A percentile compares a stretch with the other conserved stretches of the same genome.
These are phyloP conservation scores for Quercus wislizeni DNA, from an alignment of 306 rosid species.

Conservation along the genomic window DNA sequence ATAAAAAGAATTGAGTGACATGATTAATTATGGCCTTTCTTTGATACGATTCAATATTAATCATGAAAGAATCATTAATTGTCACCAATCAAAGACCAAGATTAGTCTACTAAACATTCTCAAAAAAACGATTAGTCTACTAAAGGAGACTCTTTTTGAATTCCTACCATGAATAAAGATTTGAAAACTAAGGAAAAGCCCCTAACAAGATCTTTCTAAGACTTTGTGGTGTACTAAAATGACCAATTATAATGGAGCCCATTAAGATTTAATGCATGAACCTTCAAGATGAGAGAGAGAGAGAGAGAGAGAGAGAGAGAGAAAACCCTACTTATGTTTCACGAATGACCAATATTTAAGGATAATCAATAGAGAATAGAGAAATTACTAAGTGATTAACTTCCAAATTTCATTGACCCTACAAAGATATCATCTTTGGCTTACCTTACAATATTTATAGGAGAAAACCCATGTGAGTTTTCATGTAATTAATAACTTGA, in stretches of 20 bases:
- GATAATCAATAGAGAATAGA: too few species aligned
- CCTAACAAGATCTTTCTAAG: neutral
- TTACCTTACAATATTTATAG: neutral
- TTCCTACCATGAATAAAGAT: neutral
- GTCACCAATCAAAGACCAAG: neutral
- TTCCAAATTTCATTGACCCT: neutral
- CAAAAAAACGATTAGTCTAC: too few species aligned
- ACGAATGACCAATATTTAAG: too few species aligned
- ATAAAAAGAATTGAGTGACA: neutral
- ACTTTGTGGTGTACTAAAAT: neutral
- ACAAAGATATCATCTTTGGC: neutral
- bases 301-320: too few species aligned
- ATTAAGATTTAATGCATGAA: conserved; percentile 31
- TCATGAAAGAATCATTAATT: neutral
- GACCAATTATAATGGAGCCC: conserved; percentile 16
- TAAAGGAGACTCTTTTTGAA: too few species aligned
- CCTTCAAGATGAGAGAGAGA: neutral
- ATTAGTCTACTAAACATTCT: too few species aligned
- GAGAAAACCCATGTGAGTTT: neutral
- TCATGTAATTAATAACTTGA: neutral
- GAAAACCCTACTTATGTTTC: too few species aligned
- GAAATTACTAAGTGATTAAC: neutral
- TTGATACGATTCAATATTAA: neutral
- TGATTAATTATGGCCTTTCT: neutral
- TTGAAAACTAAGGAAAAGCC: neutral